A percentile compares a stretch with the other conserved stretches of the same genome.
These are phyloP conservation scores for Thermothelomyces thermophilus DNA, from an alignment of 2,329 filamentous ascomycete species.

Conservation along the genomic window DNA sequence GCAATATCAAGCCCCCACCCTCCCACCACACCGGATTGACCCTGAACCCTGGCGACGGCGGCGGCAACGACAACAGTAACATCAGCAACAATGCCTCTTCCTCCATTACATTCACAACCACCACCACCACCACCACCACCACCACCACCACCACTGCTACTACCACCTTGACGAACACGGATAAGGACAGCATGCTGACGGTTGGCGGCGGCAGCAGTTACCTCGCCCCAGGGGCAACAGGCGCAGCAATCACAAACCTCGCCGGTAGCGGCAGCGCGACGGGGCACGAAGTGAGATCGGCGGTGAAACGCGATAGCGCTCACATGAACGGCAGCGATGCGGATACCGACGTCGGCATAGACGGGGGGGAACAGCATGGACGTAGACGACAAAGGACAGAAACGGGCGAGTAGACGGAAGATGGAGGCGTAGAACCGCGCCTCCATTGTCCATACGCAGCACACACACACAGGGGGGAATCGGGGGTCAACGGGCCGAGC, in stretches of 20 bases:
- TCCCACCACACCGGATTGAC: not conserved
- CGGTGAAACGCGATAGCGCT: slow-evolving; percentile 30
- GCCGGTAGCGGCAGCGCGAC: slow-evolving; percentile 25
- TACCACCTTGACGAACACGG: slow-evolving; percentile 3
- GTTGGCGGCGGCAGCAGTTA: slow-evolving; percentile 18
- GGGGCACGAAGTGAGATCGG: slow-evolving; percentile 34
- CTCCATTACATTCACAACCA: not conserved
- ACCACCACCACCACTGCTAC: not conserved
- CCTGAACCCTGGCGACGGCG: not conserved
- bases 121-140: not conserved
- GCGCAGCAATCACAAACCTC: slow-evolving; percentile 12
- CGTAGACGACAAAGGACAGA: slow-evolving; percentile 41
- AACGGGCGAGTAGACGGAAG: slow-evolving; percentile 49
- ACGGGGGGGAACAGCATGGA: slow-evolving; percentile 46
- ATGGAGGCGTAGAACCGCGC: slow-evolving; percentile 32
- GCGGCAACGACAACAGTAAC: not conserved
- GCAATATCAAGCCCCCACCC: not conserved
- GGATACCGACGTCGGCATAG: not conserved
- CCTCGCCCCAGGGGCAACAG: not conserved
- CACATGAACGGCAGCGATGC: slow-evolving; percentile 24
- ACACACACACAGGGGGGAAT: too few relatives aligned
- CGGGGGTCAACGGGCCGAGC: too few relatives aligned
- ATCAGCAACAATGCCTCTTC: not conserved
- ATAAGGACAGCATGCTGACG: slow-evolving; percentile 21
- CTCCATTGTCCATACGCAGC: too few relatives aligned